phyloP scores from a whole-genome alignment of 768 basidiomycete genomes.

The Fistulinella prunicolor region DNA sequence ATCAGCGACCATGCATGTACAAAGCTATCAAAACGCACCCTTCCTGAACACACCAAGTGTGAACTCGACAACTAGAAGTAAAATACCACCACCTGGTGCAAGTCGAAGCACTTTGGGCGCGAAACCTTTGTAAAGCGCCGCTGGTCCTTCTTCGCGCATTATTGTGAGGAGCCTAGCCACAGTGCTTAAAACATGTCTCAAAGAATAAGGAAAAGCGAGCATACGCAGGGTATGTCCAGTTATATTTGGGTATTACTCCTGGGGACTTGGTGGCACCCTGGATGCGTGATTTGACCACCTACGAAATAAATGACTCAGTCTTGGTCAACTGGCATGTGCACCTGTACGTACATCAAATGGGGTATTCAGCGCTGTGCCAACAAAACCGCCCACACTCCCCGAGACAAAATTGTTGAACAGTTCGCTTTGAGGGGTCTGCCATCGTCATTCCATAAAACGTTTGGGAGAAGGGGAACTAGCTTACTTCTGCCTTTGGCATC shows the following conservation, averaged over 20 bases:
- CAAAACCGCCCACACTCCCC: conserved; percentile 84
- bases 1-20: background rate
- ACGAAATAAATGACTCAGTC: conserved; percentile 2
- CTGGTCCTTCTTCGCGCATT: conserved; percentile 81
- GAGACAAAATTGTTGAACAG: conserved; percentile 92
- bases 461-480: conserved; percentile 11
- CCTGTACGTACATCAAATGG: conserved; percentile 55
- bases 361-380: conserved; percentile 89
- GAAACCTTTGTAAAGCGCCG: conserved; percentile 92
- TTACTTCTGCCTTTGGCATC: conserved; percentile 83
- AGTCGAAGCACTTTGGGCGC: conserved; percentile 92
- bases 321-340: background rate
- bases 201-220: conserved; percentile 9
- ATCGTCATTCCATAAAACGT: background rate
- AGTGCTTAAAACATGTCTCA: background rate
- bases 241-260: conserved; percentile 82
- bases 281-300: conserved; percentile 97
- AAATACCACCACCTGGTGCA: conserved; percentile 92
- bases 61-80: conserved; percentile 91
- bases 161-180: conserved; percentile 59
- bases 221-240: conserved; percentile 90
- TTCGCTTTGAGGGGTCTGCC: conserved; percentile 60
- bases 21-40: conserved; percentile 38
- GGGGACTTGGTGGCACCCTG: conserved; percentile 67
- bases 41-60: conserved; percentile 75